Evolutionary conservation across 2,329 filamentous ascomycete species (phyloP), one percentile per base, ranked within the genome.

Genomic region (Alternaria sp.): DNA sequence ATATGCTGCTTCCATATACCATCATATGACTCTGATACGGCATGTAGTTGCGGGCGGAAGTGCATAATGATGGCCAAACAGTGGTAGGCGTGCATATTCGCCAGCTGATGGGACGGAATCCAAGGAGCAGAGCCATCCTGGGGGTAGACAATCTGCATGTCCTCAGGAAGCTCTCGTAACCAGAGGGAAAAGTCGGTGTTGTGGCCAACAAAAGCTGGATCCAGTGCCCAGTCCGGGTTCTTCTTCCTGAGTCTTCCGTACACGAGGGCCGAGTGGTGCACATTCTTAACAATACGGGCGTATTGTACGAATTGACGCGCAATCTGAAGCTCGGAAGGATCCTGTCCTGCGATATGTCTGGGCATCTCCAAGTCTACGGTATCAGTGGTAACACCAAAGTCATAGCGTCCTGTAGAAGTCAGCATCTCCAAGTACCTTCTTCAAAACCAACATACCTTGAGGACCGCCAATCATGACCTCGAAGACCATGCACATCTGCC

Each of bases 381-480:
- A 17, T 93, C 89, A 25, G 89, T 83, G 49, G 90, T 87, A 8
- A 97, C 90, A 2, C 91, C 86, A 61, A 95, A 88, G 78, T 97
- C 93, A 51, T 88, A 90, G 28, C 93, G 92, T 11, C 92, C 77
- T 79, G 23, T 32, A 45, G 3, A 23, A 57, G 55, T 74, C 30
- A 73, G 65, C 19, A 32, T 28, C 13, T 12, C 10, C 8, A 52
- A 25, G 13, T 36, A 19, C 6, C 17, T 17, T 1, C 19, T 17
- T 7, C 19, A 2, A 6, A 12, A 5, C 15, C 10, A 6, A 65
- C 72, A 71, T 83, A 93, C 94, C 95, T 89, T 98, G 94, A 4
- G 95, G 93, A 19, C 91, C 93, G 59, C 95, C 95, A 71, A 97
- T 90, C 92, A 98, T 97, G 45, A 94, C 86, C 80, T 98, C 95